These are phyloP conservation scores for Pochonia chlamydosporia DNA, from an alignment of 2,329 filamentous ascomycete species.

Conservation along the genomic window DNA sequence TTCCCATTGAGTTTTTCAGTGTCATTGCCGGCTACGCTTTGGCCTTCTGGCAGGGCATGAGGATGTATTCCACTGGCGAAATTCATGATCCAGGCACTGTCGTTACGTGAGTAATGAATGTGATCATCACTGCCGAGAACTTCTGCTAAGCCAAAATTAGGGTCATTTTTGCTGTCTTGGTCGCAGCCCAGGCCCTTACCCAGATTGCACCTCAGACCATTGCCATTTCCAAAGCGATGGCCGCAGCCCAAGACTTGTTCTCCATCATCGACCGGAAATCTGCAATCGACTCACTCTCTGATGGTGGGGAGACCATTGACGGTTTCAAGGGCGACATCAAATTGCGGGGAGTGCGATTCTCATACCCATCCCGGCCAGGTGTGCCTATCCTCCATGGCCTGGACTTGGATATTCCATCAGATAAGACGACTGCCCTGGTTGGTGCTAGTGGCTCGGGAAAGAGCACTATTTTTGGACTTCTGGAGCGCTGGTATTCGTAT, in stretches of 20 bases:
- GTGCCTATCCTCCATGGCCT: conserved; percentile 38
- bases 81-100: conserved; percentile 38
- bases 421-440: conserved; percentile 48
- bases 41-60: conserved; percentile 47
- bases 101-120: conserved; percentile 32
- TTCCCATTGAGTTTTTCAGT: conserved; percentile 40
- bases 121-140: conserved; percentile 16
- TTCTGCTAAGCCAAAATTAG: conserved; percentile 25
- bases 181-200: conserved; percentile 39
- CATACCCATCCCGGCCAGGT: conserved; percentile 51
- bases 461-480: conserved; percentile 49
- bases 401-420: conserved; percentile 35
- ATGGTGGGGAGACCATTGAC: conserved; percentile 23
- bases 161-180: conserved; percentile 41
- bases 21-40: conserved; percentile 42
- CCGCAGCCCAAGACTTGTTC: conserved; percentile 42
- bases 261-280: conserved; percentile 40
- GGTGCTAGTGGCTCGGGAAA: conserved; percentile 55
- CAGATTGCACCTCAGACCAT: conserved; percentile 41
- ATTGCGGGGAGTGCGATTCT: conserved; percentile 42
- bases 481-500: conserved; percentile 56
- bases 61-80: conserved; percentile 38
- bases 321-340: conserved; percentile 38
- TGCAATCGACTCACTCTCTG: conserved; percentile 35
- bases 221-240: conserved; percentile 38